Base-by-base conservation (phyloP, 2,329 filamentous ascomycete genomes). In the Thelonectria rubi region DNA sequence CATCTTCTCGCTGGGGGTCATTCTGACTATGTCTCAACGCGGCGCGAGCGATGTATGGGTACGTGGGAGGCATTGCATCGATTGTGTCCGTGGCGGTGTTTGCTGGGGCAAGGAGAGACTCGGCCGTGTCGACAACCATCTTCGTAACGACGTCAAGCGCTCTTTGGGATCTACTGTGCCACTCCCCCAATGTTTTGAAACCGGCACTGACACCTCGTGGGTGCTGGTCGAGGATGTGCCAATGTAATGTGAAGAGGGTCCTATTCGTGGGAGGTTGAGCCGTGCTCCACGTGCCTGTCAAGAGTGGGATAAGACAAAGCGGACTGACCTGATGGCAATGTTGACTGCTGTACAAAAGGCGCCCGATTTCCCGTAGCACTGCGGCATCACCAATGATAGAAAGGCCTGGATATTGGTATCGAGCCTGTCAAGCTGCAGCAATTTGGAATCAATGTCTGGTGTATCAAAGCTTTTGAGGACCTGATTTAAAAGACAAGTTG, bases 71-170 rank as follows among this genome's bases (percentile, higher is more conserved):
- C 24, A 24, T 24, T 4, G 24, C 4, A 7, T 24, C 24, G 4
- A 24, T 24, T 7, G 24, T 24, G 24, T 24, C 24, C 24, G 24
- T 24, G 4, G 7, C 24, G 4, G 24, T 24, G 24, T 24, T 24
- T 24, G 24, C 7, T 24, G 24, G 24, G 24, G 24, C 24, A 7
- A 24, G 24, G 24, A 24, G 53, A 37, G 17, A 17, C 9, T 45
- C 43, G 14, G 14, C 50, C 17, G 42, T 45, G 11, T 54, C 50
- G 5, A 60, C 37, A 6, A 60, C 51, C 37, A 55, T 60, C 15
- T 43, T 55, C 6, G 45, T 39, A 7, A 34, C 50, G 7, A 49
- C 30, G 10, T 60, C 37, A 26, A 60, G 57, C 17, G 50, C 45
- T 11, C 11, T 21, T 3, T 49, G 45, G 3, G 50, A 54, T 15